Percentiles rank a stretch among this genome's conserved stretches.
Conservation (phyloP, 2,329 filamentous ascomycete species). For the Fusarium brevicatenulatum region DNA sequence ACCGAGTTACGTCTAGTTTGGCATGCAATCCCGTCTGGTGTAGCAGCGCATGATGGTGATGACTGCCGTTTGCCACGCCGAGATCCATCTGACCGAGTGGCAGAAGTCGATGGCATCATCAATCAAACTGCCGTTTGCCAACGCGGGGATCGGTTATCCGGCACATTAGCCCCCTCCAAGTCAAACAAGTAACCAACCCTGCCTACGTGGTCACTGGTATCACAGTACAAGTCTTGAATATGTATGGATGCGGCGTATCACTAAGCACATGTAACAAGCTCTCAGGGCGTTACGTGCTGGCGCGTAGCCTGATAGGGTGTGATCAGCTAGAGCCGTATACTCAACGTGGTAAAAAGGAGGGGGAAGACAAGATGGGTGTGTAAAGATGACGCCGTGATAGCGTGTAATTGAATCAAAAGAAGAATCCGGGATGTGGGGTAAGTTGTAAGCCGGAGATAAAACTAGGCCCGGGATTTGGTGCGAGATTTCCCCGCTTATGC, state of each 20-base stretch:
- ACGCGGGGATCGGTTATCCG: slow-evolving; percentile 34
- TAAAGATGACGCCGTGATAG: background rate
- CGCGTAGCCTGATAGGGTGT: background rate
- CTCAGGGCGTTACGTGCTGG: background rate
- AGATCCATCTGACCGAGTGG: no score
- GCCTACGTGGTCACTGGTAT: background rate
- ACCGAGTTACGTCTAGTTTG: slow-evolving; percentile 29
- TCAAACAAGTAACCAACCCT: background rate
- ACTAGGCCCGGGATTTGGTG: background rate
- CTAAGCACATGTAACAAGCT: background rate
- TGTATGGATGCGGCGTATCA: background rate
- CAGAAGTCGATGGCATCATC: no score
- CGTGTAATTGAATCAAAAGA: background rate
- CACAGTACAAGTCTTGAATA: no score
- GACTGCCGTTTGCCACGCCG: slow-evolving; percentile 15
- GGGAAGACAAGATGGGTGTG: background rate
- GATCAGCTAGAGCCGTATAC: background rate
- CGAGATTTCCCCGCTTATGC: background rate
- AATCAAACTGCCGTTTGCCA: slow-evolving; percentile 16
- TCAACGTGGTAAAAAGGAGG: background rate
- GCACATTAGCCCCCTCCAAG: slow-evolving; percentile 18
- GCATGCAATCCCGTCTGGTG: slow-evolving; percentile 18
- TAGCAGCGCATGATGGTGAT: slow-evolving; percentile 8
- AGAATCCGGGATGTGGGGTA: background rate
- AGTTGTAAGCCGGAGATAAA: background rate